phyloP scores from a whole-genome alignment of 495 filamentous ascomycete species.

The Penicillium waksmanii region DNA sequence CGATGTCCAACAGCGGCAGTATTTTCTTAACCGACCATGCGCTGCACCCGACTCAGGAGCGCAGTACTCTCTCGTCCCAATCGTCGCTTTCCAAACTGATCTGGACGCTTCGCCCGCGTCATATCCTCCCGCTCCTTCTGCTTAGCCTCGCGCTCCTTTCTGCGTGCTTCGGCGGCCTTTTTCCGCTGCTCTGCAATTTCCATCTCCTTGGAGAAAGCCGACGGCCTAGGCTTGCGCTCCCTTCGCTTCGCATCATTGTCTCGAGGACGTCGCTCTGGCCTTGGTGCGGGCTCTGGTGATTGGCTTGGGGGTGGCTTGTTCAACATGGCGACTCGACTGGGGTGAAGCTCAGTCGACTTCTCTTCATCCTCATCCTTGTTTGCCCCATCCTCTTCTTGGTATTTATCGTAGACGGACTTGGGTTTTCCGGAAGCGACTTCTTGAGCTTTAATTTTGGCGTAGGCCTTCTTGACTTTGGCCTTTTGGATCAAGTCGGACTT shows the following conservation, averaged over 20 bases:
- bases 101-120: conserved; percentile 75
- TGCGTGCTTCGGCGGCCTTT: conserved; percentile 64
- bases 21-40: conserved; percentile 55
- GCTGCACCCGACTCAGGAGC: conserved; percentile 79
- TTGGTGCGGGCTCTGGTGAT: conserved; percentile 25
- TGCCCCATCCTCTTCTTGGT: conserved; percentile 28
- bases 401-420: conserved; percentile 40
- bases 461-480: conserved; percentile 91
- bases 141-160: conserved; percentile 58
- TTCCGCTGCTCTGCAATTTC: conserved; percentile 68
- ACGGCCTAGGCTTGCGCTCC: conserved; percentile 56
- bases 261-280: conserved; percentile 24
- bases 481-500: conserved; percentile 89
- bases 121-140: conserved; percentile 69
- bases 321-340: conserved; percentile 71
- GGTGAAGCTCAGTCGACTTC: conserved; percentile 63
- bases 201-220: conserved; percentile 77
- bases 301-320: conserved; percentile 47
- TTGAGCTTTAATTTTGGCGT: conserved; percentile 80
- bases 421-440: conserved; percentile 42
- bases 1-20: background rate
- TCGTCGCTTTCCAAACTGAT: conserved; percentile 78
- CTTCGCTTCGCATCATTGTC: conserved; percentile 26
- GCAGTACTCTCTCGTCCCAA: conserved; percentile 85
- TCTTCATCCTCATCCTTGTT: conserved; percentile 15